Conservation (phyloP, 768 basidiomycete genomes). For the Terana coerulea region DNA sequence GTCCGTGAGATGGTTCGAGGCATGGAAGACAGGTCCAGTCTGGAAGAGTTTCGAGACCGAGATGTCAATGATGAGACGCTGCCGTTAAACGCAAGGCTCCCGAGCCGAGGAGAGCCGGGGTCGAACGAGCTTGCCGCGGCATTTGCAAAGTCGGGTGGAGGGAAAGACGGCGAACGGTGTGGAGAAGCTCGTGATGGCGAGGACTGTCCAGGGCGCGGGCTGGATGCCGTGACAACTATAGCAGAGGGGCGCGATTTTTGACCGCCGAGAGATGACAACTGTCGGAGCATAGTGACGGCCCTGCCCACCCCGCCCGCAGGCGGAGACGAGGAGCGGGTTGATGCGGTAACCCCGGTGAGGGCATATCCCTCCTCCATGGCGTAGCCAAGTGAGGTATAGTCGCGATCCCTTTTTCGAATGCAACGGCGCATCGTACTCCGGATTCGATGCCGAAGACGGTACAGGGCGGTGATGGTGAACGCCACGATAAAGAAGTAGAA, state of each 20-base stretch:
- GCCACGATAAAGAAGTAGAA: slow-evolving; percentile 47
- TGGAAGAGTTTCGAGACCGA: slow-evolving; percentile 66
- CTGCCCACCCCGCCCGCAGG: slow-evolving; percentile 37
- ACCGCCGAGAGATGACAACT: slow-evolving; percentile 15
- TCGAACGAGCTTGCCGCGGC: slow-evolving; percentile 19
- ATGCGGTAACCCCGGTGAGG: slow-evolving; percentile 13
- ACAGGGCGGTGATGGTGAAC: slow-evolving; percentile 40
- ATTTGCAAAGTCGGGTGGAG: slow-evolving; percentile 17
- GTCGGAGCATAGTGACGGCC: slow-evolving; percentile 17
- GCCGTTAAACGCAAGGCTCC: slow-evolving; percentile 25
- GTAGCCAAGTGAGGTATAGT: slow-evolving; percentile 22
- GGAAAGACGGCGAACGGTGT: slow-evolving; percentile 23
- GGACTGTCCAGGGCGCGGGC: slow-evolving; percentile 20
- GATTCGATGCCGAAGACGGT: slow-evolving; percentile 57
- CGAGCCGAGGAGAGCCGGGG: slow-evolving; percentile 26
- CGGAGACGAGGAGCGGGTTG: slow-evolving; percentile 39
- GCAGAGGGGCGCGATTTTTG: slow-evolving; percentile 16
- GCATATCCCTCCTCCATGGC: slow-evolving; percentile 30
- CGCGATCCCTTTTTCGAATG: slow-evolving; percentile 23
- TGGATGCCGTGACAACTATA: slow-evolving; percentile 15
- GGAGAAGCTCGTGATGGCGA: slow-evolving; percentile 25
- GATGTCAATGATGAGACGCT: slow-evolving; percentile 41
- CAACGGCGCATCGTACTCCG: slow-evolving; percentile 40
- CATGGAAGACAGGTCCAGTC: slow-evolving; percentile 54
- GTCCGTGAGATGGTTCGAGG: slow-evolving; percentile 40